phyloP scores from a whole-genome alignment of 371 early-diverging fungal genomes.

The Mucor sp. region DNA sequence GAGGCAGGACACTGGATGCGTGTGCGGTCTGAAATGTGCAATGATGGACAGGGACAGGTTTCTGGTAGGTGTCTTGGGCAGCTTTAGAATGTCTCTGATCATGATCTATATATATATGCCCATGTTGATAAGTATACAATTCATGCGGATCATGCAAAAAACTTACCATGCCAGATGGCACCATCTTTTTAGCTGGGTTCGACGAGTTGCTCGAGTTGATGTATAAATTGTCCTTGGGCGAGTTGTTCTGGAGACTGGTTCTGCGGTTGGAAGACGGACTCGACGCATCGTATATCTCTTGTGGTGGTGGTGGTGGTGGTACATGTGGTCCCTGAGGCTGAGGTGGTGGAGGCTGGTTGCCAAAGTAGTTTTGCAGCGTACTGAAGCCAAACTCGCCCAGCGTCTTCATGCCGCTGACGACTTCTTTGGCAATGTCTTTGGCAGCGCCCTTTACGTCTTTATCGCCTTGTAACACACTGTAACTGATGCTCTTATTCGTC shows the following conservation, averaged over 20 bases:
- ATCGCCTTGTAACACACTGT: slow-evolving; percentile 39
- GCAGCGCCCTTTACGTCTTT: slow-evolving; percentile 61
- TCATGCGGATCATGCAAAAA: not conserved
- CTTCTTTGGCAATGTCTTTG: slow-evolving; percentile 71
- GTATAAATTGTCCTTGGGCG: not conserved
- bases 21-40: slow-evolving; percentile 79
- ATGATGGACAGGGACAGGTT: slow-evolving; percentile 43
- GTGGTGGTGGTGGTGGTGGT: not conserved
- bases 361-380: slow-evolving; percentile 52
- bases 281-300: not conserved
- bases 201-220: not conserved
- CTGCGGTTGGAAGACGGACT: not conserved
- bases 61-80: slow-evolving; percentile 32
- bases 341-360: slow-evolving; percentile 5
- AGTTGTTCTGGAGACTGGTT: not conserved
- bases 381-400: slow-evolving; percentile 58
- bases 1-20: slow-evolving; percentile 67
- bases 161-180: slow-evolving; percentile 48
- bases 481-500: slow-evolving; percentile 31
- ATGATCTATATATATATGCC: slow-evolving; percentile 51
- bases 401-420: slow-evolving; percentile 71
- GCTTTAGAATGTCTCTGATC: slow-evolving; percentile 47
- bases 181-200: slow-evolving; percentile 21
- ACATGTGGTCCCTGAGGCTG: slow-evolving; percentile 3
- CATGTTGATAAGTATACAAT: not conserved